Conservation (phyloP, 768 basidiomycete genomes). For the Gloeopeniophorella convolvens region DNA sequence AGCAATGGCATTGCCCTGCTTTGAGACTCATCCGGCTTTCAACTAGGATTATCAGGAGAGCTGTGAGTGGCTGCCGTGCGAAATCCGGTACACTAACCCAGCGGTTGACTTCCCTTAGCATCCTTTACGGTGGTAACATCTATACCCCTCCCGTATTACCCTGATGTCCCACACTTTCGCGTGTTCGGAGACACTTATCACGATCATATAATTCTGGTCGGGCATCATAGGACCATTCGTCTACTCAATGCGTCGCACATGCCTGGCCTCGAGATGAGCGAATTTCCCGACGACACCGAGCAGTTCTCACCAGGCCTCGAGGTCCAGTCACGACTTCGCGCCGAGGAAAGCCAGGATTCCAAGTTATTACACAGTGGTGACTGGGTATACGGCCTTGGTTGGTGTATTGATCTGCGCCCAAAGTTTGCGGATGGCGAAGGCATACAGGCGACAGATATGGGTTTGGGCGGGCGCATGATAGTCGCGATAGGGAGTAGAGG, state of each 20-base stretch:
- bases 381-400: slow-evolving; percentile 4
- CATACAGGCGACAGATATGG: slow-evolving; percentile 15
- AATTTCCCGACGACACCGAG: slow-evolving; percentile 1
- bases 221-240: slow-evolving; percentile 5
- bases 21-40: too few relatives aligned
- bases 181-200: slow-evolving; percentile 33
- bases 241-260: slow-evolving; percentile 7
- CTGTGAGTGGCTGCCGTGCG: slow-evolving; percentile 37
- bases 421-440: background rate
- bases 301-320: background rate
- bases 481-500: slow-evolving; percentile 13
- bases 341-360: slow-evolving; percentile 1
- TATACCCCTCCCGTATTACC: slow-evolving; percentile 35
- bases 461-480: slow-evolving; percentile 7
- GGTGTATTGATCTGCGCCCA: slow-evolving; percentile 6
- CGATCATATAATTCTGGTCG: slow-evolving; percentile 47
- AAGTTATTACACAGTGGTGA: background rate
- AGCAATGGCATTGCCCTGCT: too few relatives aligned
- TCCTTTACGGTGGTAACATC: slow-evolving; percentile 60
- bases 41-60: slow-evolving; percentile 73
- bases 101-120: slow-evolving; percentile 32
- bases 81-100: background rate
- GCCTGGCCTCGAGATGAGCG: slow-evolving; percentile 1
- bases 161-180: slow-evolving; percentile 34
- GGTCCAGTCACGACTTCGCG: background rate